Evolutionary conservation across 2,329 filamentous ascomycete genomes (phyloP).

Genomic region (Bipolaris victoriae): DNA sequence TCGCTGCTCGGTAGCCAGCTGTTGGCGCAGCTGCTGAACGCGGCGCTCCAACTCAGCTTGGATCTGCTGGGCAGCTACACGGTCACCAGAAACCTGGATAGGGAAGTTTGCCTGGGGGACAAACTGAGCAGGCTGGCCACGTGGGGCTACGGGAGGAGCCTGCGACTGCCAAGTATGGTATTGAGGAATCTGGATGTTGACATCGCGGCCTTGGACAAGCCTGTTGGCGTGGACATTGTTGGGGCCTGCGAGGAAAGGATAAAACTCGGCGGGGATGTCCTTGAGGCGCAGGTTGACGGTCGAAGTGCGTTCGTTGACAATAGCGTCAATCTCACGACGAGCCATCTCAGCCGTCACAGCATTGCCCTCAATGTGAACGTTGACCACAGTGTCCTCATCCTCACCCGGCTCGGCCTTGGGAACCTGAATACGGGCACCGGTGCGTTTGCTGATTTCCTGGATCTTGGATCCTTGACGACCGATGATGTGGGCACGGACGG

Average conservation of each 20-base stretch:
- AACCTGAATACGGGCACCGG: slow-evolving; percentile 87
- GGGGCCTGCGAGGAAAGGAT: slow-evolving; percentile 89
- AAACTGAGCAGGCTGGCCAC: slow-evolving; percentile 73
- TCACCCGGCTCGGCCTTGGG: slow-evolving; percentile 84
- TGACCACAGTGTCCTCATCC: slow-evolving; percentile 76
- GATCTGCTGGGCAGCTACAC: slow-evolving; percentile 77
- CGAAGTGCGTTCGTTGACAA: slow-evolving; percentile 83
- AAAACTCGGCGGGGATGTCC: slow-evolving; percentile 88
- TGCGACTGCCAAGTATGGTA: slow-evolving; percentile 75
- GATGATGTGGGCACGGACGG: slow-evolving; percentile 87
- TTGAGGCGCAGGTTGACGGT: slow-evolving; percentile 82
- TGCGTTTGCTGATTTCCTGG: slow-evolving; percentile 86
- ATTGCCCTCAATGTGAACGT: slow-evolving; percentile 90
- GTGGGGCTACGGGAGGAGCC: slow-evolving; percentile 67
- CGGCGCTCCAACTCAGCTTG: slow-evolving; percentile 81
- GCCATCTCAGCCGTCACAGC: slow-evolving; percentile 85
- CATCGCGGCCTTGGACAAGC: slow-evolving; percentile 74
- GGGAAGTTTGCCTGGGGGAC: slow-evolving; percentile 73
- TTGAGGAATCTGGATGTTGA: slow-evolving; percentile 82
- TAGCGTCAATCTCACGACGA: slow-evolving; percentile 80
- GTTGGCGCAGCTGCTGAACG: slow-evolving; percentile 74
- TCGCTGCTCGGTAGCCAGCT: slow-evolving; percentile 78
- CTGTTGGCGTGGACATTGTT: slow-evolving; percentile 70
- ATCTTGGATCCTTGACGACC: slow-evolving; percentile 90
- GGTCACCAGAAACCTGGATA: slow-evolving; percentile 87